Percentiles rank a stretch among this genome's conserved stretches.
These are phyloP conservation scores for Ustilago curta DNA, from an alignment of 1,284 basidiomycete species.

Conservation along the genomic window DNA sequence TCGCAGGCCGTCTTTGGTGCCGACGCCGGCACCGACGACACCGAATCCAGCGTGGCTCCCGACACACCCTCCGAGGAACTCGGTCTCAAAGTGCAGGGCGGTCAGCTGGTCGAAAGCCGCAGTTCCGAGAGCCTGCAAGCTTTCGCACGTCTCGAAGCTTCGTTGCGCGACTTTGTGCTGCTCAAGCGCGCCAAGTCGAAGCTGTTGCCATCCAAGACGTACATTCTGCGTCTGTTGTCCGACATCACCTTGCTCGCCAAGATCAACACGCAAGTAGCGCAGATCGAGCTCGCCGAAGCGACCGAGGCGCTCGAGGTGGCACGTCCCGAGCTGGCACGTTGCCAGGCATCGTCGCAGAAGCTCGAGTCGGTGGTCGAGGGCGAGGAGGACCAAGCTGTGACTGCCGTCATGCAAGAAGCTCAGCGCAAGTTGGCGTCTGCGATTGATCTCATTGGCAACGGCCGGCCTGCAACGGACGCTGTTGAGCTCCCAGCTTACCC, in stretches of 20 bases:
- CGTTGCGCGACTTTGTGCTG: conserved; percentile 92
- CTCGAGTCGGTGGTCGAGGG: conserved; percentile 83
- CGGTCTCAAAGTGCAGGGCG: conserved; percentile 40
- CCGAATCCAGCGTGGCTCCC: conserved; percentile 38
- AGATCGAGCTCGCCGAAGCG: conserved; percentile 82
- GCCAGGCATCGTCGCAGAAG: conserved; percentile 79
- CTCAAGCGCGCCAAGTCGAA: conserved; percentile 95
- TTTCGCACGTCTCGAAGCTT: conserved; percentile 92
- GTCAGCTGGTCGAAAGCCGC: conserved; percentile 18
- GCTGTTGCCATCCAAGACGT: conserved; percentile 93
- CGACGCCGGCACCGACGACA: conserved; percentile 40
- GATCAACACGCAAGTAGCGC: conserved; percentile 87
- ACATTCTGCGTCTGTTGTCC: conserved; percentile 85
- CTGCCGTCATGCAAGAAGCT: conserved; percentile 74
- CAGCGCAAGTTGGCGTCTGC: conserved; percentile 75
- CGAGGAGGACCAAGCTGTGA: conserved; percentile 81
- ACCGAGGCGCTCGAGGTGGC: conserved; percentile 78
- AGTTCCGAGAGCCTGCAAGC: conserved; percentile 31
- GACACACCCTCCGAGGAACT: conserved; percentile 53
- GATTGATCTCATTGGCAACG: conserved; percentile 81
- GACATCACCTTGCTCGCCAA: conserved; percentile 89
- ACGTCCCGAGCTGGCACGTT: conserved; percentile 74
- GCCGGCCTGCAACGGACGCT: conserved; percentile 73
- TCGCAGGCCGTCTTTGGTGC: conserved; percentile 72
- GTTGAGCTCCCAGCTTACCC: conserved; percentile 79